Percentiles rank a stretch among this genome's conserved stretches.
phyloP scores from a whole-genome alignment of 192 early-diverging fungal species.

The Podila epigama region DNA sequence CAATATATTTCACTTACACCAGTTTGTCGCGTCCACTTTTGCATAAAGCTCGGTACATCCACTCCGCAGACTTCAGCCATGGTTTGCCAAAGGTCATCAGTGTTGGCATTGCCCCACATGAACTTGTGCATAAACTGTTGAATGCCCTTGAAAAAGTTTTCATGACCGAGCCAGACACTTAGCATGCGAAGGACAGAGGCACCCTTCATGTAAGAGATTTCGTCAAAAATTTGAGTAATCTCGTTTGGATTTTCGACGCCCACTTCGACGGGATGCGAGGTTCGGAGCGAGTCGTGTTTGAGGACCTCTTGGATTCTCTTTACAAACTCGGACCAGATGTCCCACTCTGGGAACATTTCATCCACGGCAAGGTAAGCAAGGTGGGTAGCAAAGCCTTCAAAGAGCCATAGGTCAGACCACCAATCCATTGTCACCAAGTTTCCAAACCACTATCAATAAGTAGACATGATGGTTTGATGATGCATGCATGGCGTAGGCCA shows the following conservation, averaged over 20 bases:
- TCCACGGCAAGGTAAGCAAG: conserved; percentile 70
- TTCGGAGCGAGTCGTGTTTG: conserved; percentile 76
- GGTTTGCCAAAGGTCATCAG: conserved; percentile 79
- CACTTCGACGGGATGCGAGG: conserved; percentile 87
- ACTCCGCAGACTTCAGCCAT: conserved; percentile 67
- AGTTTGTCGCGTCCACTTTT: conserved; percentile 81
- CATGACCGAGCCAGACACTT: conserved; percentile 61
- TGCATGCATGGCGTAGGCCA: background rate
- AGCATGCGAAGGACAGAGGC: conserved; percentile 85
- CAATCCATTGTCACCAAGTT: conserved; percentile 57
- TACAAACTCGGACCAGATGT: conserved; percentile 78
- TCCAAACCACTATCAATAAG: conserved; percentile 50
- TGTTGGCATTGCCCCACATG: conserved; percentile 75
- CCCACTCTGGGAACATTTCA: conserved; percentile 80
- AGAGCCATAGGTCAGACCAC: conserved; percentile 59
- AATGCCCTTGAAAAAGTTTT: conserved; percentile 58
- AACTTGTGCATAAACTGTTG: conserved; percentile 71
- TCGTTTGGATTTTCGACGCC: conserved; percentile 71
- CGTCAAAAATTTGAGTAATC: conserved; percentile 87
- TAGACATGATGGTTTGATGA: background rate
- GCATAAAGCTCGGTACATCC: conserved; percentile 75
- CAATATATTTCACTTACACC: conserved; percentile 59
- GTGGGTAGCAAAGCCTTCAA: conserved; percentile 57
- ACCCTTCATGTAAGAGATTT: conserved; percentile 86
- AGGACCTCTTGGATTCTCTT: conserved; percentile 74